Conservation (phyloP, 2,329 filamentous ascomycete species). For the Cordyceps cateniannulata region DNA sequence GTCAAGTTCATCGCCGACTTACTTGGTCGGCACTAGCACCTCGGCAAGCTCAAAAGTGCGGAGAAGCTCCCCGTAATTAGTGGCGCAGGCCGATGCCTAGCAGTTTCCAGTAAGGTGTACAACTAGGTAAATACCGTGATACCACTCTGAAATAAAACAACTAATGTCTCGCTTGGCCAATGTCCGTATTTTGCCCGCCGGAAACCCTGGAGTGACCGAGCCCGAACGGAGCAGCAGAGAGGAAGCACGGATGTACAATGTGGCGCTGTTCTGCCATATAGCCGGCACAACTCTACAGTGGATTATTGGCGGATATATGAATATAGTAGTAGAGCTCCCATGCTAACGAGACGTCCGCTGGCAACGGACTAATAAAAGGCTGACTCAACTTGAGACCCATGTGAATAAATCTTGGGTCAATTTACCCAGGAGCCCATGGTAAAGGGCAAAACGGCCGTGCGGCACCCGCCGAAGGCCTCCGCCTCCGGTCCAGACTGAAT, state of each 20-base stretch:
- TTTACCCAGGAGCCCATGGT: too few relatives aligned
- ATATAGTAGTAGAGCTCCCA: too few relatives aligned
- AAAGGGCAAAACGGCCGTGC: too few relatives aligned
- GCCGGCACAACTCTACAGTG: background rate
- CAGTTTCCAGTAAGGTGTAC: background rate
- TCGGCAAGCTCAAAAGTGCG: slow-evolving; percentile 11
- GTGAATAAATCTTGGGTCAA: too few relatives aligned
- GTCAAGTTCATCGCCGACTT: background rate
- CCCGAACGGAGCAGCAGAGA: background rate
- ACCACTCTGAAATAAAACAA: background rate
- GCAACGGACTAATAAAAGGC: too few relatives aligned
- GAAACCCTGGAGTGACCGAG: background rate
- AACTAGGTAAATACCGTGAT: background rate
- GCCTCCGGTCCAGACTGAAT: too few relatives aligned
- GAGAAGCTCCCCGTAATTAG: slow-evolving; percentile 1
- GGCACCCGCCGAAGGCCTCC: too few relatives aligned
- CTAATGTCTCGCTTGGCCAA: background rate
- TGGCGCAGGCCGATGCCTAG: background rate
- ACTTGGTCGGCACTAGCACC: slow-evolving; percentile 4
- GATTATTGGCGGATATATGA: too few relatives aligned
- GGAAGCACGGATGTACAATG: too few relatives aligned
- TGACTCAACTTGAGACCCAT: too few relatives aligned
- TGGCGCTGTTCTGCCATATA: background rate
- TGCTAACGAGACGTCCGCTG: too few relatives aligned
- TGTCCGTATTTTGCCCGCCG: background rate